phyloP scores from a whole-genome alignment of 169 alveolate genomes.

The Sarcocystis neurona region DNA sequence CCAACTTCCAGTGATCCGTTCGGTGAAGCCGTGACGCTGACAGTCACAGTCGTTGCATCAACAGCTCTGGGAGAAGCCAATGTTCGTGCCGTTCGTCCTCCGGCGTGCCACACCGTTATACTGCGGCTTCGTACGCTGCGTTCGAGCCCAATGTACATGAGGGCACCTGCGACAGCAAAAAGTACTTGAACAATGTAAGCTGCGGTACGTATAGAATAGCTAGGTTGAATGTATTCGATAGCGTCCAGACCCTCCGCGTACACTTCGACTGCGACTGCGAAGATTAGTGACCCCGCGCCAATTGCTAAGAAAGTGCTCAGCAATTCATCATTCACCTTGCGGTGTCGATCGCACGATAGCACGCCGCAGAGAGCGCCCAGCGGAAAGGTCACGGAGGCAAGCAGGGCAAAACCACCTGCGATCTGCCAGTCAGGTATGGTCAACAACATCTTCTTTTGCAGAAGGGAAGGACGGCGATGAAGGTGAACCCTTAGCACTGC shows the following conservation, averaged over 20 bases:
- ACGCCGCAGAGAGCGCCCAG: slow-evolving; percentile 11
- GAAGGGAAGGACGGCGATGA: no score
- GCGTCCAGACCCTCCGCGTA: slow-evolving; percentile 41
- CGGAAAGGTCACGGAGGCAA: slow-evolving; percentile 7
- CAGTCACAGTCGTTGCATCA: no score
- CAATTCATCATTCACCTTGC: not conserved
- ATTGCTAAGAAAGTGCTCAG: slow-evolving; percentile 1
- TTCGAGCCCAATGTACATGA: slow-evolving; percentile 21
- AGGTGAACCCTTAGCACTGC: no score
- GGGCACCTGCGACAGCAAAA: slow-evolving; percentile 34
- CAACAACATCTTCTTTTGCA: no score
- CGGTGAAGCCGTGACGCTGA: no score
- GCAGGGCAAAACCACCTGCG: slow-evolving; percentile 6
- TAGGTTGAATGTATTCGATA: slow-evolving; percentile 1
- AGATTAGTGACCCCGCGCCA: slow-evolving; percentile 28
- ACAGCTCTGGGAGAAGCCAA: no score
- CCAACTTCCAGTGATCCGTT: no score
- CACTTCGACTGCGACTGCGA: slow-evolving; percentile 37
- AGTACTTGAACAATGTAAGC: slow-evolving; percentile 8
- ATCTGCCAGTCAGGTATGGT: slow-evolving; percentile 41
- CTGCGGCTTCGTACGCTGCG: slow-evolving; percentile 3
- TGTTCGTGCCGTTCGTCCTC: no score
- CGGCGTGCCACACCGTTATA: no score
- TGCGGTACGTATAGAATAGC: not conserved
- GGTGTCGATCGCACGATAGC: not conserved